A percentile compares a stretch with the other conserved stretches of the same genome.
These are phyloP conservation scores for Neopestalotiopsis sp. DNA, from an alignment of 2,329 filamentous ascomycete species.

Conservation along the genomic window DNA sequence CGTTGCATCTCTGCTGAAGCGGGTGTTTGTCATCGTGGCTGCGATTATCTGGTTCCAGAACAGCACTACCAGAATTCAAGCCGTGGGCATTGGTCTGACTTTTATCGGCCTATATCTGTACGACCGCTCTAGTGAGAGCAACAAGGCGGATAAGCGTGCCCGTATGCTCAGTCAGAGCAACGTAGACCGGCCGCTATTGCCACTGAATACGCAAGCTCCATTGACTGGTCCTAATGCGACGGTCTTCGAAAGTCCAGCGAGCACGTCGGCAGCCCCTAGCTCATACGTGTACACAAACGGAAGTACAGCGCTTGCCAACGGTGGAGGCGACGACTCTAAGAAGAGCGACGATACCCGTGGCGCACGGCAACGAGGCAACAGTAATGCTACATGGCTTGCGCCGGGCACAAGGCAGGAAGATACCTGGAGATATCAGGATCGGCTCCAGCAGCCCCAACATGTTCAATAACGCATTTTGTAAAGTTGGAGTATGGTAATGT, in stretches of 20 bases:
- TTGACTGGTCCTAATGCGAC: conserved; percentile 37
- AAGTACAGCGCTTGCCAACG: conserved; percentile 42
- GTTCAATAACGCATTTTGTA: conserved; percentile 1
- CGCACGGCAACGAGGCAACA: conserved; percentile 47
- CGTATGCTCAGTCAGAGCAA: conserved; percentile 65
- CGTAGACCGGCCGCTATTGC: conserved; percentile 64
- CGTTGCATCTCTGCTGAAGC: conserved; percentile 93
- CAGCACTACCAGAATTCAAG: conserved; percentile 83
- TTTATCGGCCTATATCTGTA: conserved; percentile 95
- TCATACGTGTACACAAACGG: conserved; percentile 53
- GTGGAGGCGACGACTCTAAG: conserved; percentile 56
- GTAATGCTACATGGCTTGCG: conserved; percentile 68
- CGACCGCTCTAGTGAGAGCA: conserved; percentile 87
- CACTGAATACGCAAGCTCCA: conserved; percentile 58
- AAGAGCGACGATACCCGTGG: conserved; percentile 56
- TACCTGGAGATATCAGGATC: conserved; percentile 70
- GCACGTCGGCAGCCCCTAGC: conserved; percentile 34
- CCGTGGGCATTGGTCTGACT: conserved; percentile 83
- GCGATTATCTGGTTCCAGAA: conserved; percentile 97
- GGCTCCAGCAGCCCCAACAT: conserved; percentile 24
- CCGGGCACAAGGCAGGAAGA: conserved; percentile 86
- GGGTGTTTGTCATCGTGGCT: conserved; percentile 94
- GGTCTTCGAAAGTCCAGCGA: conserved; percentile 45
- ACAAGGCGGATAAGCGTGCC: conserved; percentile 84
- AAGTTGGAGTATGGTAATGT: not conserved